These are phyloP conservation scores for Typha latifolia DNA, from an alignment of 176 grass and related monocot species.

Conservation along the genomic window DNA sequence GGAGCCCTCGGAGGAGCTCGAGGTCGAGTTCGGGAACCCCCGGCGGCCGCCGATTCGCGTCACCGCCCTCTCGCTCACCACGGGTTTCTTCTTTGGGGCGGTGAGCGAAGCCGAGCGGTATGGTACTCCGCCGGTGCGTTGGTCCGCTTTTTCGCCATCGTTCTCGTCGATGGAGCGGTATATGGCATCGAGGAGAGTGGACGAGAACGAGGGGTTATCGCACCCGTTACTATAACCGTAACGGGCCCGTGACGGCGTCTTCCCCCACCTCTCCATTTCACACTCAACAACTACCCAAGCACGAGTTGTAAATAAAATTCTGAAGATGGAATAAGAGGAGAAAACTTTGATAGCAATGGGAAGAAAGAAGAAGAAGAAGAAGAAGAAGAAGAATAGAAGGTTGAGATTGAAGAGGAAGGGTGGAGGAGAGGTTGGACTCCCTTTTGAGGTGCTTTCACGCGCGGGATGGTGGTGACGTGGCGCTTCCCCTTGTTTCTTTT, in stretches of 20 bases:
- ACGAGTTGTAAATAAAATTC: neutral
- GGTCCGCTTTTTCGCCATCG: neutral
- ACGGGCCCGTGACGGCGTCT: neutral
- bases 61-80: neutral
- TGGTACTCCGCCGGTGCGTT: neutral
- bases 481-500: neutral
- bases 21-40: slow-evolving; percentile 1
- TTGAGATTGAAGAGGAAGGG: neutral
- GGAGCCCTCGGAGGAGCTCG: slow-evolving; percentile 11
- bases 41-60: neutral
- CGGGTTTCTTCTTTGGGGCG: neutral
- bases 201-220: slow-evolving; percentile 3
- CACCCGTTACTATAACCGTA: neutral
- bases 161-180: slow-evolving; percentile 13
- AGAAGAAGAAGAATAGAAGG: neutral
- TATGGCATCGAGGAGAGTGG: slow-evolving; percentile 10
- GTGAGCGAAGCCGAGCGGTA: neutral
- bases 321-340: neutral
- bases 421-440: neutral
- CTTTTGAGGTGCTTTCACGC: neutral
- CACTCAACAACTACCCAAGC: neutral
- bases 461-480: neutral
- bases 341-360: no score
- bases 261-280: neutral
- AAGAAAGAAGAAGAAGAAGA: no score